Conservation (phyloP, 1,139 yeast genomes). For the Saccharomyces uvarum region DNA sequence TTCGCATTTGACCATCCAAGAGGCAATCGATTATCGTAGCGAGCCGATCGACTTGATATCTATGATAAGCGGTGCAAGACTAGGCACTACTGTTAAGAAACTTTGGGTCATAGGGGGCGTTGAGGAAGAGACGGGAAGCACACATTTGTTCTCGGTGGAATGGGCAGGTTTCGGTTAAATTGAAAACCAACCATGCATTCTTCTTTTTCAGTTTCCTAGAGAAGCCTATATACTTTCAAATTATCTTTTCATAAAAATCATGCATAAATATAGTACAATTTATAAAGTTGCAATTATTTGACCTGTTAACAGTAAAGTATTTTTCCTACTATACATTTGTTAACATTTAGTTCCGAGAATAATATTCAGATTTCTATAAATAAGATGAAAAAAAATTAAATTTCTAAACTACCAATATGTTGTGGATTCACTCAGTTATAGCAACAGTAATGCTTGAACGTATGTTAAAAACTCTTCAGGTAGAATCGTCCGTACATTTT, state of each 20-base stretch:
- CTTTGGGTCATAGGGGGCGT: constrained; percentile 62
- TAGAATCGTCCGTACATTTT: too few species aligned
- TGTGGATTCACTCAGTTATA: too few species aligned
- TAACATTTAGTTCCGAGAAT: too few species aligned
- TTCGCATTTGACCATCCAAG: constrained; percentile 71
- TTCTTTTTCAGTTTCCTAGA: background rate
- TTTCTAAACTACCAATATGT: too few species aligned
- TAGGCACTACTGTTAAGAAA: constrained; percentile 90
- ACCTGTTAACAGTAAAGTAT: background rate
- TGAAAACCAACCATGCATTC: background rate
- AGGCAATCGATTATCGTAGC: constrained; percentile 39
- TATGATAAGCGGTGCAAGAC: constrained; percentile 73
- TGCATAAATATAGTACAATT: background rate
- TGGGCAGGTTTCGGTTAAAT: constrained; percentile 74
- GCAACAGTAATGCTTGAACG: too few species aligned
- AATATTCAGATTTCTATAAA: too few species aligned
- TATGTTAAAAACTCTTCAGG: too few species aligned
- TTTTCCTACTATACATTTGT: too few species aligned
- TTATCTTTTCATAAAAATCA: background rate
- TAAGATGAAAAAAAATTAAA: too few species aligned
- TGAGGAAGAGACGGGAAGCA: constrained; percentile 13
- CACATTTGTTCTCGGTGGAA: constrained; percentile 51
- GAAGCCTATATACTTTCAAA: background rate
- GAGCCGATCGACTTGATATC: constrained; percentile 49
- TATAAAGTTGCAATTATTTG: background rate